Evolutionary conservation across 345 rosid species (phyloP).

Genomic region (Murraya paniculata): DNA sequence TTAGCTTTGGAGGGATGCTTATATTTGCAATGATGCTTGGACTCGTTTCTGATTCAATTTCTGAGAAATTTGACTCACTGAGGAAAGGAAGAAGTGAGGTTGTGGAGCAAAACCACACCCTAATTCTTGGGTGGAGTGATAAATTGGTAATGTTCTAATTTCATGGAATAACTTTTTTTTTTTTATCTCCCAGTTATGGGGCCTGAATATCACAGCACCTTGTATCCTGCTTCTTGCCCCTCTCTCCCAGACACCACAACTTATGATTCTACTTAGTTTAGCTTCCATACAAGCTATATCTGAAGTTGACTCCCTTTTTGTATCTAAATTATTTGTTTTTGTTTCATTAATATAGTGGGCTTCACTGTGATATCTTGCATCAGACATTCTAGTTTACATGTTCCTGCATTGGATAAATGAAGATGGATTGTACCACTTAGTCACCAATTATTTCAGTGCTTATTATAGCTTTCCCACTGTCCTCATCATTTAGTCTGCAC

Average conservation of each 20-base stretch:
- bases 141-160: constrained; percentile 55
- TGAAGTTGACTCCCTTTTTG: background rate
- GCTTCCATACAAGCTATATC: background rate
- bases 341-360: background rate
- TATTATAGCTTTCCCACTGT: background rate
- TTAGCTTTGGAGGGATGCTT: constrained; percentile 82
- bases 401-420: background rate
- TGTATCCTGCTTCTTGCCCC: background rate
- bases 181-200: too few relatives aligned
- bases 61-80: constrained; percentile 71
- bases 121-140: constrained; percentile 82
- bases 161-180: too few relatives aligned
- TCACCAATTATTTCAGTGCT: background rate
- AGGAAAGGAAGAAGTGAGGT: constrained; percentile 74
- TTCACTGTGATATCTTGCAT: background rate
- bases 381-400: background rate
- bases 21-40: constrained; percentile 83
- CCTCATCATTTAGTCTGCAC: constrained; percentile 12
- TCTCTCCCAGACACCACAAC: background rate
- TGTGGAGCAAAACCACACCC: constrained; percentile 68
- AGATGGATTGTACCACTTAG: background rate
- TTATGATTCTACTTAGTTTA: background rate
- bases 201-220: background rate
- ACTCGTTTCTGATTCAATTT: constrained; percentile 72
- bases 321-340: background rate